These are phyloP conservation scores for Solanum infundibuliforme DNA, from an alignment of 257 asterid species.

Conservation along the genomic window DNA sequence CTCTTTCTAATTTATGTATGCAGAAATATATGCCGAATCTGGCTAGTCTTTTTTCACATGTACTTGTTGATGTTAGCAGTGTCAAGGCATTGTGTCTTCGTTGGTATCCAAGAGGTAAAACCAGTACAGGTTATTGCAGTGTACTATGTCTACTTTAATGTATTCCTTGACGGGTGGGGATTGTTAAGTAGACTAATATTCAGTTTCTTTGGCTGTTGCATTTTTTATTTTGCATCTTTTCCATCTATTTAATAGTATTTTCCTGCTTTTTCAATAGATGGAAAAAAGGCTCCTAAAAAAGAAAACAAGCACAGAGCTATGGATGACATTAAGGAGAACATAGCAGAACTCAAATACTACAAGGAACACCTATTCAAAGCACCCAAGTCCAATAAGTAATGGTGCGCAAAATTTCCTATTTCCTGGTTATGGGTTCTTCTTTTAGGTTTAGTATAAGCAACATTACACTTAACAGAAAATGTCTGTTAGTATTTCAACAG, in stretches of 20 bases:
- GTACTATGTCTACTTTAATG: background rate
- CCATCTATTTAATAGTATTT: background rate
- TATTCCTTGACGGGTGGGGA: background rate
- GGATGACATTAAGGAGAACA: conserved; percentile 92
- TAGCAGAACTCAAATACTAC: conserved; percentile 68
- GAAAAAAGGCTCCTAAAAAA: conserved; percentile 62
- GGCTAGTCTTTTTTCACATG: conserved; percentile 83
- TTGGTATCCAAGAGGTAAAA: conserved; percentile 87
- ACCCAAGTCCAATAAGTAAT: conserved; percentile 31
- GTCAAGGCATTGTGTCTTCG: conserved; percentile 73
- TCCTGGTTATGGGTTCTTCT: background rate
- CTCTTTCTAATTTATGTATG: background rate
- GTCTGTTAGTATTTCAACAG: background rate
- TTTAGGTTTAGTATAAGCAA: background rate
- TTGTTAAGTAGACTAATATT: background rate
- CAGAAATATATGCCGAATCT: conserved; percentile 93
- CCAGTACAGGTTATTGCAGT: background rate
- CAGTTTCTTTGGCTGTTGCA: background rate
- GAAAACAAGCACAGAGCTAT: conserved; percentile 73
- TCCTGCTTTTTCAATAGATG: conserved; percentile 25
- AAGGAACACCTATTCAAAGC: conserved; percentile 66
- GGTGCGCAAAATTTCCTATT: background rate
- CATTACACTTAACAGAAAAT: background rate
- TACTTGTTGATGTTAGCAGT: conserved; percentile 91
- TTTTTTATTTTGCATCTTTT: background rate